Conservation (phyloP, 2,329 filamentous ascomycete genomes). For the Aspergillus sp. region DNA sequence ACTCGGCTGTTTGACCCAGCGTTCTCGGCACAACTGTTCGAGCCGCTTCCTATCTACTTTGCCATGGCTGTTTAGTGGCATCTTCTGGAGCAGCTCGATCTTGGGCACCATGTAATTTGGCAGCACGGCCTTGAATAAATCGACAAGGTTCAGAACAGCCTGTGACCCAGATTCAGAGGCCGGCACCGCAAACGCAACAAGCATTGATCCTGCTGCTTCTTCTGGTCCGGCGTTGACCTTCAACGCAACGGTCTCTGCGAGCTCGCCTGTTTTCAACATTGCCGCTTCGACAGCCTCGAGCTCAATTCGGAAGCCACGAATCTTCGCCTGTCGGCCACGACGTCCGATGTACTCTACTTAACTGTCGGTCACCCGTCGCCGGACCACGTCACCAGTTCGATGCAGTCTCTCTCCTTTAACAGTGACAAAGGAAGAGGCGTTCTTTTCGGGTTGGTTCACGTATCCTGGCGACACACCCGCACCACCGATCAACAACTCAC, state of each 20-base stretch:
- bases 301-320: conserved; percentile 83
- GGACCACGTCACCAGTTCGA: conserved; percentile 21
- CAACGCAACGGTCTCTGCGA: conserved; percentile 11
- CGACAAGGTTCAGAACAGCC: conserved; percentile 40
- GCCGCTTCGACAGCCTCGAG: conserved; percentile 77
- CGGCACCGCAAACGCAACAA: conserved; percentile 15
- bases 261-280: conserved; percentile 11
- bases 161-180: conserved; percentile 40
- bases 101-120: conserved; percentile 64
- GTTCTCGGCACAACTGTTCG: conserved; percentile 4
- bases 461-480: conserved; percentile 69
- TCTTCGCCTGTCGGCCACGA: conserved; percentile 77
- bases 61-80: conserved; percentile 64
- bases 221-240: conserved; percentile 6
- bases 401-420: conserved; percentile 59
- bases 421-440: conserved; percentile 62
- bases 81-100: conserved; percentile 56
- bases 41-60: conserved; percentile 45
- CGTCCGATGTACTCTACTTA: conserved; percentile 65
- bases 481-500: conserved; percentile 17
- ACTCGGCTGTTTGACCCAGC: neutral
- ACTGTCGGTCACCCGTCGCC: conserved; percentile 35
- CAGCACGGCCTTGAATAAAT: conserved; percentile 56
- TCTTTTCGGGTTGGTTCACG: conserved; percentile 49
- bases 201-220: conserved; percentile 6